Conservation (phyloP, 2,329 filamentous ascomycete species). For the Penicillium sp. region DNA sequence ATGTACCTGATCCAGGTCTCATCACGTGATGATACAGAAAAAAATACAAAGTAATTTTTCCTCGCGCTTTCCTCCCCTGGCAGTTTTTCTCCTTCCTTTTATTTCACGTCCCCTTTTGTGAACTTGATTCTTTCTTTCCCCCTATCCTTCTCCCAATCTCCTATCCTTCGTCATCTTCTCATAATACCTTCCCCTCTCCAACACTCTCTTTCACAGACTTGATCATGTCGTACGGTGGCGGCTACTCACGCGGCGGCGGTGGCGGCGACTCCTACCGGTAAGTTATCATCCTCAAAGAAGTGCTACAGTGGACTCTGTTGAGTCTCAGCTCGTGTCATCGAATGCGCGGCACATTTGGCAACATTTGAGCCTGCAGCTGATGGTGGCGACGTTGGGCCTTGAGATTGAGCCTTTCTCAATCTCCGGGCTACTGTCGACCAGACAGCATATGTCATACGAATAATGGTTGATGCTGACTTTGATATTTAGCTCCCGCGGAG, state of each 20-base stretch:
- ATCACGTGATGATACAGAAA: slow-evolving; percentile 3
- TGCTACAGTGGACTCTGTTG: not conserved
- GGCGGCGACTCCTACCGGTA: slow-evolving; percentile 55
- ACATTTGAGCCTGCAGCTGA: not conserved
- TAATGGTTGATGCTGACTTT: slow-evolving; percentile 13
- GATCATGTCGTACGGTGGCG: slow-evolving; percentile 68
- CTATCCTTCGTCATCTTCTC: slow-evolving; percentile 1
- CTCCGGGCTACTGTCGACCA: not conserved
- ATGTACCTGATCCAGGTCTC: not conserved
- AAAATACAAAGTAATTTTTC: slow-evolving; percentile 15
- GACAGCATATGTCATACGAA: not conserved
- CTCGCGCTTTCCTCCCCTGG: slow-evolving; percentile 26
- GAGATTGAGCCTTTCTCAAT: not conserved
- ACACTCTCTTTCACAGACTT: slow-evolving; percentile 19
- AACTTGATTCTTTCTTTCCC: slow-evolving; percentile 15
- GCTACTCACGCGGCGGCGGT: slow-evolving; percentile 46
- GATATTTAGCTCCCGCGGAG: slow-evolving; percentile 37
- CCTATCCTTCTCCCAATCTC: not conserved
- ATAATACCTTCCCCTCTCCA: slow-evolving; percentile 1
- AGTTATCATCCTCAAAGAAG: slow-evolving; percentile 13
- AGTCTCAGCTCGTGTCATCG: not conserved
- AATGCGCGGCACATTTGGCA: not conserved
- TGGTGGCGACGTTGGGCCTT: not conserved
- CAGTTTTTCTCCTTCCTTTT: slow-evolving; percentile 17
- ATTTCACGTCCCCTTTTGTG: slow-evolving; percentile 19